phyloP scores from a whole-genome alignment of 2,329 filamentous ascomycete species.

The Fusarium sororula region DNA sequence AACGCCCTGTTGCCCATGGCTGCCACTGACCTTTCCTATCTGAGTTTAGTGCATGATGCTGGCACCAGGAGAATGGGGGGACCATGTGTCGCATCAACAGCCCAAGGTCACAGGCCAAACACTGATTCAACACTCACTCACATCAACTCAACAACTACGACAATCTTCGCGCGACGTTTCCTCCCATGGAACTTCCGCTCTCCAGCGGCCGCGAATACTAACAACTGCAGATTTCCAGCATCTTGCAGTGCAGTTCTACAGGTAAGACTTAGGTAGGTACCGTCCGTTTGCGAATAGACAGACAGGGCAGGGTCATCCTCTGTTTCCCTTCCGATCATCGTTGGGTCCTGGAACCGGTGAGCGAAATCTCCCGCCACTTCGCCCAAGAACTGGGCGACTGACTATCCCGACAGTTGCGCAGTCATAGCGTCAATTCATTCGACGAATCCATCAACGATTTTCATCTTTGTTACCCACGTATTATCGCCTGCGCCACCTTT shows the following conservation, averaged over 20 bases:
- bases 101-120: constrained; percentile 39
- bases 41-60: constrained; percentile 32
- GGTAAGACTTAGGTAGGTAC: constrained; percentile 36
- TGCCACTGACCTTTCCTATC: constrained; percentile 40
- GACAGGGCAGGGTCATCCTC: constrained; percentile 1
- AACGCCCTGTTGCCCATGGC: constrained; percentile 46
- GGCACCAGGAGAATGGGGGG: constrained; percentile 42
- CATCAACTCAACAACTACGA: constrained; percentile 31
- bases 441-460: constrained; percentile 7
- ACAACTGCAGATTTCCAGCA: constrained; percentile 20
- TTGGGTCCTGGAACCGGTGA: constrained; percentile 39
- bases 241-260: constrained; percentile 22
- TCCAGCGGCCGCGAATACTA: constrained; percentile 42
- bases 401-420: constrained; percentile 30
- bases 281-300: constrained; percentile 9
- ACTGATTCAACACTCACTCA: constrained; percentile 35
- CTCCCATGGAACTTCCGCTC: constrained; percentile 41
- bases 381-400: constrained; percentile 24
- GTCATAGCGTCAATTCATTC: constrained; percentile 5
- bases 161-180: constrained; percentile 39
- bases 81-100: constrained; percentile 45
- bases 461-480: constrained; percentile 5
- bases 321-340: constrained; percentile 20
- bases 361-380: constrained; percentile 35
- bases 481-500: constrained; percentile 14